Evolutionary conservation across 768 basidiomycete genomes (phyloP).

Genomic region (Leccinum incarnatum): DNA sequence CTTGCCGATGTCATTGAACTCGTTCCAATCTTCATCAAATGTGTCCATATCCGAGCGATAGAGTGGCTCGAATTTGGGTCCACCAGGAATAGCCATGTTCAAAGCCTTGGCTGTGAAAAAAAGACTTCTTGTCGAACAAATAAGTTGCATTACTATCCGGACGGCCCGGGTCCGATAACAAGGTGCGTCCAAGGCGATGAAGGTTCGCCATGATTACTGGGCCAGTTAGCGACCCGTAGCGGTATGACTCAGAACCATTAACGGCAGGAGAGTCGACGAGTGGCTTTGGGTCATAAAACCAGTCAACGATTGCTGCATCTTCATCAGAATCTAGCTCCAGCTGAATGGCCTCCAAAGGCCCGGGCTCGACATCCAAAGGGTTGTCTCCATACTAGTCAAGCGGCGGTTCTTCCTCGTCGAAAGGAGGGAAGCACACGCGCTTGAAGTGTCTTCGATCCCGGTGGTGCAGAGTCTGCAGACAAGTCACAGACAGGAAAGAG

Average conservation of each 20-base stretch:
- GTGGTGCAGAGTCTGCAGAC: too few relatives aligned
- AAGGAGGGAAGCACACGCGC: slow-evolving; percentile 98
- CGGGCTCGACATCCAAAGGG: slow-evolving; percentile 94
- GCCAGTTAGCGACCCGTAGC: slow-evolving; percentile 88
- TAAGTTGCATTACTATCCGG: slow-evolving; percentile 89
- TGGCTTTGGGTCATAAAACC: slow-evolving; percentile 98
- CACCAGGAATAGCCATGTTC: slow-evolving; percentile 96
- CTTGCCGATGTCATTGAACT: slow-evolving; percentile 99
- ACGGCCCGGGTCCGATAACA: slow-evolving; percentile 91
- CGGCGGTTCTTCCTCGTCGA: slow-evolving; percentile 98
- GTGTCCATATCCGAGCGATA: slow-evolving; percentile 90
- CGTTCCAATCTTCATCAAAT: slow-evolving; percentile 99
- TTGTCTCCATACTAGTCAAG: slow-evolving; percentile 99
- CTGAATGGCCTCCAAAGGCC: slow-evolving; percentile 97
- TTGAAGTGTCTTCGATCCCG: slow-evolving; percentile 98
- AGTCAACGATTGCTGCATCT: slow-evolving; percentile 87
- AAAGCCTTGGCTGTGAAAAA: slow-evolving; percentile 98
- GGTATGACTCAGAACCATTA: slow-evolving; percentile 92
- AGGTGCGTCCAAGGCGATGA: slow-evolving; percentile 91
- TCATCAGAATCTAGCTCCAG: slow-evolving; percentile 92
- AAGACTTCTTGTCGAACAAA: slow-evolving; percentile 95
- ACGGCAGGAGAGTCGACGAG: slow-evolving; percentile 86
- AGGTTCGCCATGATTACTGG: slow-evolving; percentile 96
- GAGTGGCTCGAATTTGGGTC: slow-evolving; percentile 97
- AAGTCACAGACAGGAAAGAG: too few relatives aligned